Conservation (phyloP, 2,329 filamentous ascomycete species). For the Juglanconis sp. region DNA sequence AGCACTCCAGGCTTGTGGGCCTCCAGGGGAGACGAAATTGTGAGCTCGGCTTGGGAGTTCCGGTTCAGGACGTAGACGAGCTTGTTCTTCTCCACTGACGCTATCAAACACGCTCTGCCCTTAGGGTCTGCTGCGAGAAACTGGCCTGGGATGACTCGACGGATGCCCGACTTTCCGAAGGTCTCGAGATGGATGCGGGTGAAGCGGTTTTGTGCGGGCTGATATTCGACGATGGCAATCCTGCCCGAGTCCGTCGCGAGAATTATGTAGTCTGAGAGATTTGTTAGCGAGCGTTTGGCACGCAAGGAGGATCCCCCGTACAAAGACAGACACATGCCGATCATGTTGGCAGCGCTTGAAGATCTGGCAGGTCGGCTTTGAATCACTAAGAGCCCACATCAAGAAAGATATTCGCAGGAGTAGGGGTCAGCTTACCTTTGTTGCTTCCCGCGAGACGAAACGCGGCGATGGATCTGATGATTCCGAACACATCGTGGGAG, state of each 20-base stretch:
- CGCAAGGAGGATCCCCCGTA: slow-evolving; percentile 7
- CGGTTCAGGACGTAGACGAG: slow-evolving; percentile 97
- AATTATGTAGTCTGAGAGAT: slow-evolving; percentile 80
- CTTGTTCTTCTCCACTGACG: slow-evolving; percentile 97
- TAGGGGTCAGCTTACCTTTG: slow-evolving; percentile 73
- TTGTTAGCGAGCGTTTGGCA: slow-evolving; percentile 10
- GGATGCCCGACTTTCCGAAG: slow-evolving; percentile 93
- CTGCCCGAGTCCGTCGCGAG: slow-evolving; percentile 93
- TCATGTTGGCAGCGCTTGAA: slow-evolving; percentile 19
- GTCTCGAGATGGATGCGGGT: slow-evolving; percentile 91
- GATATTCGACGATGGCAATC: slow-evolving; percentile 90
- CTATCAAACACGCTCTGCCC: slow-evolving; percentile 89
- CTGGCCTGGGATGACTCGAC: slow-evolving; percentile 90
- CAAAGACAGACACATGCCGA: slow-evolving; percentile 19
- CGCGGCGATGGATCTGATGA: slow-evolving; percentile 82
- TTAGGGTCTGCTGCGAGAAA: slow-evolving; percentile 95
- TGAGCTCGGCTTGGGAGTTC: slow-evolving; percentile 89
- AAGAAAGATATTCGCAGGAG: slow-evolving; percentile 25
- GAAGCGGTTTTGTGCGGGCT: slow-evolving; percentile 82
- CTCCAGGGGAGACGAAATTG: slow-evolving; percentile 94
- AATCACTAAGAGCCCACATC: slow-evolving; percentile 66
- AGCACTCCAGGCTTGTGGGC: slow-evolving; percentile 91
- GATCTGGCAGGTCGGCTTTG: slow-evolving; percentile 57
- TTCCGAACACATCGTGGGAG: slow-evolving; percentile 93
- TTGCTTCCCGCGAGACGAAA: slow-evolving; percentile 90